Conservation (phyloP, 306 rosid species). For the Cucumis hystrix region DNA sequence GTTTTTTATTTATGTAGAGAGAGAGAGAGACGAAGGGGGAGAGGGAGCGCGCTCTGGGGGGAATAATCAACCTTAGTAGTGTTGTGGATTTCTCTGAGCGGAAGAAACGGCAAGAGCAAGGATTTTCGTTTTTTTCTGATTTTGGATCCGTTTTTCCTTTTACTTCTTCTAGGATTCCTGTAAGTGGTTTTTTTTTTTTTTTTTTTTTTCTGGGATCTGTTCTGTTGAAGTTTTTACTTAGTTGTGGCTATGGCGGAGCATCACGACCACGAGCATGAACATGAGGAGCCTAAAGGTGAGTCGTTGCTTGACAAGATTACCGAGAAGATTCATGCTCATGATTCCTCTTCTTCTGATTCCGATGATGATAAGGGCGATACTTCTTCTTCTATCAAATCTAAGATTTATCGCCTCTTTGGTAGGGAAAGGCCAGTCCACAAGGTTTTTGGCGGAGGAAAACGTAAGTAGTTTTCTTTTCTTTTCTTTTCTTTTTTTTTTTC, state of each 20-base stretch:
- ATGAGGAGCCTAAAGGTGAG: conserved; percentile 37
- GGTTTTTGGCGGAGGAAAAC: conserved; percentile 90
- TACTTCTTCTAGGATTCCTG: no score
- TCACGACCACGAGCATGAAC: conserved; percentile 25
- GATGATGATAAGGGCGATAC: conserved; percentile 35
- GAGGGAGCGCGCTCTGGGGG: not conserved
- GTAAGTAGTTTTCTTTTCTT: conserved; percentile 18
- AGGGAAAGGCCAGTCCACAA: conserved; percentile 71
- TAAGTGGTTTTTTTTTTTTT: not conserved
- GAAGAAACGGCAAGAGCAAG: not conserved
- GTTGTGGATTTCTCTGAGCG: not conserved
- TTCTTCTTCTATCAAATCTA: conserved; percentile 28
- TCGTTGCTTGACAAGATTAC: conserved; percentile 49
- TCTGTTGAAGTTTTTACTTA: not conserved
- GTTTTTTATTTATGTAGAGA: not conserved
- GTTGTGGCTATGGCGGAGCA: conserved; percentile 49
- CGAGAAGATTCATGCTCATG: conserved; percentile 61
- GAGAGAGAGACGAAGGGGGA: conserved; percentile 6
- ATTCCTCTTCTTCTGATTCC: conserved; percentile 37
- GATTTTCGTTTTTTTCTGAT: conserved; percentile 3
- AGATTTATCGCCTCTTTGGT: conserved; percentile 70
- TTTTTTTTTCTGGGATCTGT: not conserved
- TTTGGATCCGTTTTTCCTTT: not conserved
- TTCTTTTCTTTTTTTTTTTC: not conserved
- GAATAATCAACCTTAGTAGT: not conserved